These are phyloP conservation scores for Rhynchospora tenuis DNA, from an alignment of 176 grass and related monocot species.

Conservation along the genomic window DNA sequence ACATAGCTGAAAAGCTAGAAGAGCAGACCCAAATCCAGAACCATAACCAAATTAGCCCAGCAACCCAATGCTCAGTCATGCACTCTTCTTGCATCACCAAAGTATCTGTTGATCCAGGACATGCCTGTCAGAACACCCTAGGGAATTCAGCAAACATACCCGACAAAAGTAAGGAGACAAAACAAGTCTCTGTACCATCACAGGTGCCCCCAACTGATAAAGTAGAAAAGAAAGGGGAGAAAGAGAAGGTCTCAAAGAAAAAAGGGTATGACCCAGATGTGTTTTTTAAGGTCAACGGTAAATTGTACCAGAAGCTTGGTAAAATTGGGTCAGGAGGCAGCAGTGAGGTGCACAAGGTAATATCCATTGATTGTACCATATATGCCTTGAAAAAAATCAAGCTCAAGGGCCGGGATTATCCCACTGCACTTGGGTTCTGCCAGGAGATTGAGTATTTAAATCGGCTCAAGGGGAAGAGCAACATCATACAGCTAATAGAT, in stretches of 20 bases:
- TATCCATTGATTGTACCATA: slow-evolving; percentile 71
- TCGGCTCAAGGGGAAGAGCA: slow-evolving; percentile 76
- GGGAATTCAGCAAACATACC: slow-evolving; percentile 35
- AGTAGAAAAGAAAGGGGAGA: slow-evolving; percentile 41
- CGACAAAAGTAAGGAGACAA: slow-evolving; percentile 16
- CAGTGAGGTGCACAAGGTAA: slow-evolving; percentile 96
- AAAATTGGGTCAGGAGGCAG: slow-evolving; percentile 97
- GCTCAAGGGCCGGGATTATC: slow-evolving; percentile 90
- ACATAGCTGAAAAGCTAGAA: slow-evolving; percentile 20
- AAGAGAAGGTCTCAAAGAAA: slow-evolving; percentile 55
- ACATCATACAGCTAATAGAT: slow-evolving; percentile 96
- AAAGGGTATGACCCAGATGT: slow-evolving; percentile 63
- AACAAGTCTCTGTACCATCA: slow-evolving; percentile 29
- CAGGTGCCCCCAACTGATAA: slow-evolving; percentile 39
- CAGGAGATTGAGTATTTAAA: slow-evolving; percentile 96
- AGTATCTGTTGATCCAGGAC: slow-evolving; percentile 25
- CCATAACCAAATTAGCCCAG: slow-evolving; percentile 26
- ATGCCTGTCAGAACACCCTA: slow-evolving; percentile 30
- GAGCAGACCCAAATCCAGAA: slow-evolving; percentile 36
- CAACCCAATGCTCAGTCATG: slow-evolving; percentile 53
- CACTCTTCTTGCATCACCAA: slow-evolving; percentile 32
- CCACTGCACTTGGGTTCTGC: slow-evolving; percentile 82
- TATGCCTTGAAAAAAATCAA: slow-evolving; percentile 97
- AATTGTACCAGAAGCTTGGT: slow-evolving; percentile 92
- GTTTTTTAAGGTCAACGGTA: slow-evolving; percentile 88